Percentiles rank a stretch among this genome's conserved stretches.
phyloP scores from a whole-genome alignment of 1,284 basidiomycete species.

The Trametes sp. region DNA sequence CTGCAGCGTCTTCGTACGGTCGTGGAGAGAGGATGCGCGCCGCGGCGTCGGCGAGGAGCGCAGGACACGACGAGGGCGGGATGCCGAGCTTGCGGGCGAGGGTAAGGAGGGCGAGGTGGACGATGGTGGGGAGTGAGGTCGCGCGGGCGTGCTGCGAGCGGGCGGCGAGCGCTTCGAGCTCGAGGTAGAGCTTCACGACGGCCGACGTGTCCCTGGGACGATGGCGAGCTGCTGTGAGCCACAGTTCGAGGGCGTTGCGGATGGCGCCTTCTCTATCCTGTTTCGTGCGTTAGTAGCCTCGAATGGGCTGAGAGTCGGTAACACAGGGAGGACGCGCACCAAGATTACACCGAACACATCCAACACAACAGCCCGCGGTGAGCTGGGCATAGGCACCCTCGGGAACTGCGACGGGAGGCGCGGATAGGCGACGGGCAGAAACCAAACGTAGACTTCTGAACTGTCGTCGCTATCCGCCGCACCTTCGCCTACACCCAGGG shows the following conservation, averaged over 20 bases:
- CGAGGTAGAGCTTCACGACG: not conserved
- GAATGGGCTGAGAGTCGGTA: not conserved
- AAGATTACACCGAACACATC: not conserved
- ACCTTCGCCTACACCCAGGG: too few species aligned
- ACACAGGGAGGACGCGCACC: not conserved
- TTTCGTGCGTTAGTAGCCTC: not conserved
- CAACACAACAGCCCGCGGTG: not conserved
- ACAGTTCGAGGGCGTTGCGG: not conserved
- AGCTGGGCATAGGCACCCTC: not conserved
- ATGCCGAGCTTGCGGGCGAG: not conserved
- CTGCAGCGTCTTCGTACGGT: not conserved
- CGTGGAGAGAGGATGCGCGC: not conserved
- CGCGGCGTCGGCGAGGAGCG: not conserved
- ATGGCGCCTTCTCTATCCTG: slow-evolving; percentile 1
- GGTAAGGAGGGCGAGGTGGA: not conserved
- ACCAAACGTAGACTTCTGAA: not conserved
- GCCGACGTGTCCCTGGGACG: not conserved
- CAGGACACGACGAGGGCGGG: not conserved
- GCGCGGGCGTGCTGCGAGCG: not conserved
- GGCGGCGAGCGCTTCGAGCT: not conserved
- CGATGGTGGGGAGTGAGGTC: not conserved
- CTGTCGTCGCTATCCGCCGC: too few species aligned
- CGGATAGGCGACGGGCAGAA: not conserved
- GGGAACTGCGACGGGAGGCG: not conserved
- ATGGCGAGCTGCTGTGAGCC: not conserved